These are phyloP conservation scores for Candida oleophila DNA, from an alignment of 805 yeast species.

Conservation along the genomic window DNA sequence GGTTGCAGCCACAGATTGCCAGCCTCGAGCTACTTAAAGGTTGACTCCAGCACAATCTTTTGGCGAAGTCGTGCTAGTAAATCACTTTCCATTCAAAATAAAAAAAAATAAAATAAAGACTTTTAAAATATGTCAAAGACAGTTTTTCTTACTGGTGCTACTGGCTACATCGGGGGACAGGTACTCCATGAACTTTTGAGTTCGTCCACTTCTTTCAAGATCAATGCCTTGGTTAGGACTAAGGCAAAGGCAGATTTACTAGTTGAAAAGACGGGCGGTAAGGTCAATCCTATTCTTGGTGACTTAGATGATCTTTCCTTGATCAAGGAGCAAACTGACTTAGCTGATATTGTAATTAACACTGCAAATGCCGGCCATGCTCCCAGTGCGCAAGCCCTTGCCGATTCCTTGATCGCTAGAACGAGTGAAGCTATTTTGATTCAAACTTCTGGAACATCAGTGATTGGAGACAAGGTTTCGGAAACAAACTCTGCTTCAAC, in stretches of 20 bases:
- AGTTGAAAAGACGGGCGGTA: conserved; percentile 10
- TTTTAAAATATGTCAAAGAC: conserved; percentile 12
- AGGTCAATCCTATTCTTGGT: conserved; percentile 22
- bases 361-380: conserved; percentile 30
- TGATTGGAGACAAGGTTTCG: conserved; percentile 21
- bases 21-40: too few relatives aligned
- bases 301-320: conserved; percentile 16
- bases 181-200: conserved; percentile 21
- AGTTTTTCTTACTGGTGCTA: conserved; percentile 31
- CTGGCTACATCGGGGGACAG: conserved; percentile 33
- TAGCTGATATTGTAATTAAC: conserved; percentile 29
- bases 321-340: conserved; percentile 15
- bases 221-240: conserved; percentile 23
- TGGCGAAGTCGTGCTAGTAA: too few relatives aligned
- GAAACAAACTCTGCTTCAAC: conserved; percentile 14
- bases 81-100: too few relatives aligned
- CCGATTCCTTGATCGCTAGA: conserved; percentile 18
- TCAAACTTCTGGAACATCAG: conserved; percentile 37
- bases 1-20: too few relatives aligned
- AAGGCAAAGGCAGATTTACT: conserved; percentile 17
- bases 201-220: conserved; percentile 11
- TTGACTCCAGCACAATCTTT: too few relatives aligned
- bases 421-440: conserved; percentile 21
- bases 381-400: conserved; percentile 19
- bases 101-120: too few relatives aligned